Base-by-base conservation (phyloP, 768 basidiomycete species). In the Tylopilus vinaceipallidus region DNA sequence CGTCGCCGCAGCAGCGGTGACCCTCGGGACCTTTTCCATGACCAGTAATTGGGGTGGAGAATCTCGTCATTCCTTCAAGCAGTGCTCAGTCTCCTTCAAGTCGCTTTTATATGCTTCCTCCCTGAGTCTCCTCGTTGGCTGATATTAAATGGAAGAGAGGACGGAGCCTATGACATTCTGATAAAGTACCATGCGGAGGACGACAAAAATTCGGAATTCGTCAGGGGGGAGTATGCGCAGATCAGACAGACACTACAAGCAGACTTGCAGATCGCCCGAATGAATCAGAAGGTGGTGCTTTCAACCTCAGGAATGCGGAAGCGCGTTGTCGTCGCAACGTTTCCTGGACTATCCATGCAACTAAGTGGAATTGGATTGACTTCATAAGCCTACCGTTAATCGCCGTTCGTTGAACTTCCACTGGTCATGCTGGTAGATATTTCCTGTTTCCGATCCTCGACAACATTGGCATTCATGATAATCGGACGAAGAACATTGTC, bases 71-170 rank as follows among this genome's bases (percentile, higher is more conserved):
- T 82, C n/a, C 72, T 84, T 6, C 84, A 86, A 61, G 55, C 78
- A 30, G 60, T 74, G 1, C 84, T 83, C 2, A 77, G 76, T 51
- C 27, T 72, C 11, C 64, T 84, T 19, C 83, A 85, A 53, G 59
- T 84, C 37, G 50, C 54, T 22, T 81, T 86, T 62, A 72, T 85
- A 43, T 76, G 67, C 59, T 78, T 81, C 59, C 67, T 84, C 16
- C 82, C 82, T 2, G 84, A 86, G 58, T 83, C 81, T 11, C 84
- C 84, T 16, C 75, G 81, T 33, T 85, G 82, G 82, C 73, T 85
- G 4, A 70, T 84, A 26, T 76, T 79, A 3, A 77, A 76, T 42
- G 82, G 82, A 26, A 75, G 81, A 16, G 63, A 62, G 2, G 71
- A 72, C 1, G 79, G 82, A 51, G 81, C 80, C 0, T 62, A 65